Percentiles rank a stretch among this genome's conserved stretches.
These are phyloP conservation scores for Hypomyces perniciosus DNA, from an alignment of 2,329 filamentous ascomycete genomes.

Conservation along the genomic window DNA sequence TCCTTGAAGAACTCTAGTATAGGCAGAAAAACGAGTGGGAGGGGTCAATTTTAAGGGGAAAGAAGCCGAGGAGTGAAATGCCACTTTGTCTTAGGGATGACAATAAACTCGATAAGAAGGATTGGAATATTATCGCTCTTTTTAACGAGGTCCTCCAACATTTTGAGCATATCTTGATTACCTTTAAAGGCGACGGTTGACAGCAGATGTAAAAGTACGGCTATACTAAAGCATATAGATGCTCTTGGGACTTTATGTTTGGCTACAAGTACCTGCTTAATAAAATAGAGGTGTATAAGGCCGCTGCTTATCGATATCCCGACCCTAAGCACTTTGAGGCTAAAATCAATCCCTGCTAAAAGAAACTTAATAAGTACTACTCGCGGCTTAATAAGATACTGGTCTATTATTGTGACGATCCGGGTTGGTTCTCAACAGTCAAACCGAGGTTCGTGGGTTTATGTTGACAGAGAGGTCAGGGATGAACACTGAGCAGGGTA, in stretches of 20 bases:
- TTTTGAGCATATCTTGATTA: too few relatives aligned
- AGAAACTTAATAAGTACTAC: conserved; percentile 1
- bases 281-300: not conserved
- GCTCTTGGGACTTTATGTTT: not conserved
- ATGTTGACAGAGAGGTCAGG: too few relatives aligned
- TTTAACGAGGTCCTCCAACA: too few relatives aligned
- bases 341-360: conserved; percentile 2
- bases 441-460: too few relatives aligned
- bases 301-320: not conserved
- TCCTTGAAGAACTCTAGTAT: not conserved
- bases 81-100: not conserved
- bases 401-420: too few relatives aligned
- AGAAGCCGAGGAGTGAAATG: not conserved
- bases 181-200: too few relatives aligned
- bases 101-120: not conserved
- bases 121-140: too few relatives aligned
- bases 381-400: not conserved
- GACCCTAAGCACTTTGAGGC: conserved; percentile 2
- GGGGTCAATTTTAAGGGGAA: not conserved
- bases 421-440: too few relatives aligned
- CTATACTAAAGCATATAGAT: not conserved
- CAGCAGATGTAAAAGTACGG: not conserved
- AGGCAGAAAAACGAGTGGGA: not conserved
- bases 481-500: too few relatives aligned
- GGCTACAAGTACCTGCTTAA: not conserved